Evolutionary conservation across 208 protist genomes (phyloP).

Genomic region (Vickermania ingenoplastis): DNA sequence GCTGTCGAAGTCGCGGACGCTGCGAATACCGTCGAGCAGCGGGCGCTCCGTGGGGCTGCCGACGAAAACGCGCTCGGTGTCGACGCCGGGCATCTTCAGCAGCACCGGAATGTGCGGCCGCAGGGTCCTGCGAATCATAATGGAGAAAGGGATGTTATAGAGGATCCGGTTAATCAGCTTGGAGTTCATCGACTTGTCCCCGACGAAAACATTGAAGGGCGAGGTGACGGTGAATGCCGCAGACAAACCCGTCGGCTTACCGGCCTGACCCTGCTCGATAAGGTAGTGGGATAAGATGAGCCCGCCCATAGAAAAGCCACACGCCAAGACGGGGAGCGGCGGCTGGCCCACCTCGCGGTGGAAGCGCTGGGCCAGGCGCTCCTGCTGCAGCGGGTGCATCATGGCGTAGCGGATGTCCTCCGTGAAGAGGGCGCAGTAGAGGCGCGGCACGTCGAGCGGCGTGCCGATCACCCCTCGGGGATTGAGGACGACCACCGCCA

Average conservation of each 20-base stretch:
- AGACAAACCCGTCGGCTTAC: slow-evolving; percentile 11
- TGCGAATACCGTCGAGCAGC: slow-evolving; percentile 4
- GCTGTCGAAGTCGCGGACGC: slow-evolving; percentile 16
- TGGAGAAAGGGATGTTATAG: slow-evolving; percentile 8
- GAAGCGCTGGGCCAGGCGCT: slow-evolving; percentile 5
- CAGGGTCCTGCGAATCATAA: slow-evolving; percentile 12
- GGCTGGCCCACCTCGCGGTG: background rate
- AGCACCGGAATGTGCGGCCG: slow-evolving; percentile 15
- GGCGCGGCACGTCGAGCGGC: slow-evolving; percentile 34
- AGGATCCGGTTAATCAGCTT: slow-evolving; percentile 9
- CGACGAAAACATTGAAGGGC: slow-evolving; percentile 31
- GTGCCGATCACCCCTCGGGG: slow-evolving; percentile 48
- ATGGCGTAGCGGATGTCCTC: slow-evolving; percentile 45
- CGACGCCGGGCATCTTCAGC: slow-evolving; percentile 11
- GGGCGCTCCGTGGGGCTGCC: background rate
- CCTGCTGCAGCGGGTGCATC: slow-evolving; percentile 18
- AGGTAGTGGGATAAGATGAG: slow-evolving; percentile 49
- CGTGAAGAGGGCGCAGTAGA: slow-evolving; percentile 53
- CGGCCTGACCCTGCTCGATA: slow-evolving; percentile 31
- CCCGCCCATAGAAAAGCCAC: slow-evolving; percentile 59
- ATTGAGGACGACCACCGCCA: slow-evolving; percentile 36
- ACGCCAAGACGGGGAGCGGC: slow-evolving; percentile 31
- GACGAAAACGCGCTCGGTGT: slow-evolving; percentile 12
- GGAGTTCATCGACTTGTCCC: background rate
- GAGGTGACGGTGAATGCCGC: slow-evolving; percentile 33